Percentiles rank a stretch among this genome's conserved stretches.
phyloP scores from a whole-genome alignment of 805 yeast genomes.

The Saturnispora besseyi region DNA sequence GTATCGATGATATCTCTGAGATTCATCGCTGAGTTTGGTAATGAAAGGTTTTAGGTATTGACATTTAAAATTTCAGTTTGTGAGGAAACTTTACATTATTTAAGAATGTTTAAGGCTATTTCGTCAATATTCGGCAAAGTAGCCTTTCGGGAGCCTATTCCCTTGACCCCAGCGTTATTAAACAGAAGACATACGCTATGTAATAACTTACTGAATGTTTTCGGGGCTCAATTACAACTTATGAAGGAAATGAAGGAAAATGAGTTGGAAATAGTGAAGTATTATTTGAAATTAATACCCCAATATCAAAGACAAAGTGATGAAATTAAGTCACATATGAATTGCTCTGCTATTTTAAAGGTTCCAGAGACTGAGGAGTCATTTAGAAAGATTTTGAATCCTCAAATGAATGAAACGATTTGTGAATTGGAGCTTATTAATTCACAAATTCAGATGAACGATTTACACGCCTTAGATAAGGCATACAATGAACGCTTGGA shows the following conservation, averaged over 20 bases:
- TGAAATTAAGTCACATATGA: neutral
- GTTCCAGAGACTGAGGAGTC: conserved; percentile 3
- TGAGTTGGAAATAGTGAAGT: conserved; percentile 1
- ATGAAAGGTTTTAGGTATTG: neutral
- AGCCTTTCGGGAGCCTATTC: neutral
- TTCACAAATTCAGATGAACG: conserved; percentile 8
- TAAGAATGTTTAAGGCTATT: conserved; percentile 10
- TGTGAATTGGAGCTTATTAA: conserved; percentile 12
- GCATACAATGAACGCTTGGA: conserved; percentile 18
- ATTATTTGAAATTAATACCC: conserved; percentile 6
- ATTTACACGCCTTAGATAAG: conserved; percentile 16
- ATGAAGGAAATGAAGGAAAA: neutral
- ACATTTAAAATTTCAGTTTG: neutral
- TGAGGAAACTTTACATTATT: neutral
- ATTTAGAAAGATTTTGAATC: conserved; percentile 6
- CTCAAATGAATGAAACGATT: conserved; percentile 9
- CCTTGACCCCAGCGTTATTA: conserved; percentile 11
- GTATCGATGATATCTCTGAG: conserved; percentile 4
- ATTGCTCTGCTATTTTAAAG: neutral
- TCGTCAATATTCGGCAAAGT: conserved; percentile 6
- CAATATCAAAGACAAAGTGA: conserved; percentile 4
- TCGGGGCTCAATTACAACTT: conserved; percentile 10
- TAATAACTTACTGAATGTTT: conserved; percentile 7
- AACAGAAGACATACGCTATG: conserved; percentile 9
- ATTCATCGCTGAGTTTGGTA: neutral